These are phyloP conservation scores for Purpureocillium takamizusanense DNA, from an alignment of 2,329 filamentous ascomycete genomes.

Conservation along the genomic window DNA sequence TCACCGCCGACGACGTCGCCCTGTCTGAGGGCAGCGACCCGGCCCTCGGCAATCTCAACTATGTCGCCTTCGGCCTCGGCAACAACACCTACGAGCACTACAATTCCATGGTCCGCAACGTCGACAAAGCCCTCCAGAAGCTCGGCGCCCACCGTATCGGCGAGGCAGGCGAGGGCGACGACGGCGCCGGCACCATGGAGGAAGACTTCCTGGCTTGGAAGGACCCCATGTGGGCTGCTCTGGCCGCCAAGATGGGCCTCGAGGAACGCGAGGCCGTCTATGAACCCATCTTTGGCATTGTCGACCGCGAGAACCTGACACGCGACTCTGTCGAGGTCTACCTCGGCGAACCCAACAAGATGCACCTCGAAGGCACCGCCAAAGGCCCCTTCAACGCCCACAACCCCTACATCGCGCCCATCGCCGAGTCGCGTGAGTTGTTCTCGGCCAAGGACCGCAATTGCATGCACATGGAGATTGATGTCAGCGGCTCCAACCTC, in stretches of 20 bases:
- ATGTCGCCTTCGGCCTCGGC: constrained; percentile 89
- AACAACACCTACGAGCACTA: constrained; percentile 99
- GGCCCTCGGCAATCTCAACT: constrained; percentile 76
- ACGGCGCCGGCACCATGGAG: constrained; percentile 98
- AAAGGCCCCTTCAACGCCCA: constrained; percentile 93
- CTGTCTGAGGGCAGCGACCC: constrained; percentile 71
- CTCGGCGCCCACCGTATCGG: constrained; percentile 81
- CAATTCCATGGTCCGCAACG: constrained; percentile 94
- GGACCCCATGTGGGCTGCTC: constrained; percentile 92
- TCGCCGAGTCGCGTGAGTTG: constrained; percentile 80
- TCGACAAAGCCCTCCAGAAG: constrained; percentile 72
- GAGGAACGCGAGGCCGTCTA: constrained; percentile 96
- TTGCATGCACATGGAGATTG: constrained; percentile 93
- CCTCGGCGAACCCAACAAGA: constrained; percentile 91
- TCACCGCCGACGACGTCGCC: constrained; percentile 68
- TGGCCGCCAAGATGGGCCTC: constrained; percentile 74
- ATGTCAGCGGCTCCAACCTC: constrained; percentile 81
- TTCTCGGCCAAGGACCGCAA: constrained; percentile 87
- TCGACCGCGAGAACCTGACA: constrained; percentile 64
- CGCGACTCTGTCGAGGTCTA: constrained; percentile 76
- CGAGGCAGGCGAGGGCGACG: constrained; percentile 86
- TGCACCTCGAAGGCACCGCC: constrained; percentile 75
- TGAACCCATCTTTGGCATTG: constrained; percentile 82
- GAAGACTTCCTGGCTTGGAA: constrained; percentile 99
- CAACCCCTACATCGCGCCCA: constrained; percentile 94